Evolutionary conservation across 345 rosid species (phyloP).

Genomic region (Populus simonii): DNA sequence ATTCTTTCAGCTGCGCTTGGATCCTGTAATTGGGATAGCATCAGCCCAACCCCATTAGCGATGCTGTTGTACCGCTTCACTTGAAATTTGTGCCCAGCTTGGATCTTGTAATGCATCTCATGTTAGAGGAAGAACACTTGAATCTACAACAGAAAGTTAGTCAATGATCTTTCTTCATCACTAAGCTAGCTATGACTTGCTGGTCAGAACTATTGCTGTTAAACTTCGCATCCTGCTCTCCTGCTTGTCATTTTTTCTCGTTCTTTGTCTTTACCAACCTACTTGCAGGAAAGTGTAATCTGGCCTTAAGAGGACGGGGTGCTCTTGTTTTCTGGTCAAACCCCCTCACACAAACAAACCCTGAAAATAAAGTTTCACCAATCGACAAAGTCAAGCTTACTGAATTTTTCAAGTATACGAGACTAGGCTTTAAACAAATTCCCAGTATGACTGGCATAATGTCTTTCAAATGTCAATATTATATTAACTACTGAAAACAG

Average conservation of each 20-base stretch:
- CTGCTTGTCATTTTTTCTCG: constrained; percentile 13
- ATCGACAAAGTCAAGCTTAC: background rate
- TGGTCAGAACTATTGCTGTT: constrained; percentile 15
- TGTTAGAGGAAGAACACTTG: constrained; percentile 33
- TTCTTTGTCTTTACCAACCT: constrained; percentile 39
- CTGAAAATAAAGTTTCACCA: constrained; percentile 36
- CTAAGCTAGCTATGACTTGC: constrained; percentile 18
- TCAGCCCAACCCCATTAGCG: background rate
- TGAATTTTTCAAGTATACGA: background rate
- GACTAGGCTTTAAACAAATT: background rate
- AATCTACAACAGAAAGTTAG: constrained; percentile 39
- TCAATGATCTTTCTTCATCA: constrained; percentile 15
- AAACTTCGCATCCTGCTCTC: constrained; percentile 9
- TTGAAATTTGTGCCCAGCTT: background rate
- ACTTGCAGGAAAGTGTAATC: constrained; percentile 73
- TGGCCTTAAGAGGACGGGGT: constrained; percentile 72
- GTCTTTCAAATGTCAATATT: background rate
- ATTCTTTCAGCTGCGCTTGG: constrained; percentile 12
- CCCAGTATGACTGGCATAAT: background rate
- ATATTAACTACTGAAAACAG: background rate
- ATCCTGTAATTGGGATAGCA: background rate
- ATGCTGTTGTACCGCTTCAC: background rate
- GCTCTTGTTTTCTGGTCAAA: constrained; percentile 72
- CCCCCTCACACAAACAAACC: constrained; percentile 89
- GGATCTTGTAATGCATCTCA: background rate